A percentile compares a stretch with the other conserved stretches of the same genome.
These are phyloP conservation scores for Leishmania arabica DNA, from an alignment of 208 protist genomes.

Conservation along the genomic window DNA sequence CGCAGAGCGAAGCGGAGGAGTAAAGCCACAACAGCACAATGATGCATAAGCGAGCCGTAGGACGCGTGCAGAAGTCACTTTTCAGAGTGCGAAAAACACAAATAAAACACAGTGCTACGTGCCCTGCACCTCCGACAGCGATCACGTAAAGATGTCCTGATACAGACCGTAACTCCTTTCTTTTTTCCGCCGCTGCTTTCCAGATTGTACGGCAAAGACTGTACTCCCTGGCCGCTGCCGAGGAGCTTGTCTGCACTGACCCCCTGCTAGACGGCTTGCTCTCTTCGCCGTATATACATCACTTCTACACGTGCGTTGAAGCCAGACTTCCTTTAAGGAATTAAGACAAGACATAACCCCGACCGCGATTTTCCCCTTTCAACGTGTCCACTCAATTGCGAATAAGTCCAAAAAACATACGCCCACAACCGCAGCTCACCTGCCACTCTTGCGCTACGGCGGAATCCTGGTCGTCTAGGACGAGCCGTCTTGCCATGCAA, in stretches of 20 bases:
- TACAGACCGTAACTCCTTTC: background rate
- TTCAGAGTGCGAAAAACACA: background rate
- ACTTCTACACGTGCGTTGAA: background rate
- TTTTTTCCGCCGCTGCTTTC: background rate
- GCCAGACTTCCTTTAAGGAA: background rate
- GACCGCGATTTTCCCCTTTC: background rate
- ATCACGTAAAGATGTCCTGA: background rate
- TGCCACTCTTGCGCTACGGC: background rate
- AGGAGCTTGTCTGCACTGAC: background rate
- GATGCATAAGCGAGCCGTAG: background rate
- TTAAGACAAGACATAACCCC: background rate
- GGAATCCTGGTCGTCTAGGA: background rate
- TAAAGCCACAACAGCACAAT: background rate
- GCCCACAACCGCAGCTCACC: background rate
- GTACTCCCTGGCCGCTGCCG: background rate
- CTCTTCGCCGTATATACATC: background rate
- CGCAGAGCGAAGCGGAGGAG: background rate
- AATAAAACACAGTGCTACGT: background rate
- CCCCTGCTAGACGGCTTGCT: background rate
- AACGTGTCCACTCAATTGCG: background rate
- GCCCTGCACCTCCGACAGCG: background rate
- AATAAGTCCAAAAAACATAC: background rate
- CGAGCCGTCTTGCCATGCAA: background rate
- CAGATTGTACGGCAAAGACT: background rate
- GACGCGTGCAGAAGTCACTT: background rate